Base-by-base conservation (phyloP, 805 yeast species). In the Schizosaccharomyces osmophilus region DNA sequence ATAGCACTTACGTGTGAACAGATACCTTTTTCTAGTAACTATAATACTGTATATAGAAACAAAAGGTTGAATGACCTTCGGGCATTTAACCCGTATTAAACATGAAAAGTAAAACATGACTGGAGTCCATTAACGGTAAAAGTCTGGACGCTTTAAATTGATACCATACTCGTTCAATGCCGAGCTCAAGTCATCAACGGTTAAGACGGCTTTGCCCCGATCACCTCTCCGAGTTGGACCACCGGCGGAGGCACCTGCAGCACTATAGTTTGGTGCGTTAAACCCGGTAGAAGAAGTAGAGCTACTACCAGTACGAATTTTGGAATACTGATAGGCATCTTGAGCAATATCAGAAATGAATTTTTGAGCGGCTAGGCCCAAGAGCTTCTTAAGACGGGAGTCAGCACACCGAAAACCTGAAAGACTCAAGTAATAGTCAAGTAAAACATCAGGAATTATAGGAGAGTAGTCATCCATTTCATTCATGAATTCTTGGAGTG, bases 401-500 rank as follows among this genome's bases (percentile, higher is more conserved):
- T 90, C 95, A 48, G 83, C 77, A 32, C 93, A 81, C 63, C 83
- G 84, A 67, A 93, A 82, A 48, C 97, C 97, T 64, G 87, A 84
- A 68, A 84, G 83, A 29, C 87, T 80, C 61, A 90, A 73, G 68
- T 90, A 93, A 70, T 88, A 93, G 69, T 90, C 97, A 0, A 95
- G 85, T 11, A 93, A 97, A 0, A 95, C 89, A 69, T 93, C 97
- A 0, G 98, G 98, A 51, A 93, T 93, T 42, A 90, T 83, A 1
- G 98, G 98, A 2, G 95, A 87, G 69, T 83, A 87, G 63, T 88
- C 96, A 65, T 87, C 95, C 90, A 93, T 84, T 76, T 88, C 75
- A 42, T 83, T 84, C 36, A 93, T 75, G 43, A 93, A 82, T 66
- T 93, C 97, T 66, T 83, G 81, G 61, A 93, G 73, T 0, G 93